Percentiles rank a stretch among this genome's conserved stretches.
These are phyloP conservation scores for Heliamphora pulchella DNA, from an alignment of 179 eudicot species.

Conservation along the genomic window DNA sequence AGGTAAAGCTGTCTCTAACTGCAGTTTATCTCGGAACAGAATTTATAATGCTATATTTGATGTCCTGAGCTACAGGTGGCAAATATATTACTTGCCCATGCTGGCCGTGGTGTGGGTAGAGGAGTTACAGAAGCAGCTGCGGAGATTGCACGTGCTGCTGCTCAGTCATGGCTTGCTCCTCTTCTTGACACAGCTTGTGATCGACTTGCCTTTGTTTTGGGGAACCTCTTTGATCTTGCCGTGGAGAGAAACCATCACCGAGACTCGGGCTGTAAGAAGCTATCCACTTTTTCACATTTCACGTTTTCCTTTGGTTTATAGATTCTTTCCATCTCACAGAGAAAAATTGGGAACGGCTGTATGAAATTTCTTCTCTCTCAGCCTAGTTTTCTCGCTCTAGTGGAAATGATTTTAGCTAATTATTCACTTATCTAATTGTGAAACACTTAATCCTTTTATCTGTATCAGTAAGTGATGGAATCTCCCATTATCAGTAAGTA, in stretches of 20 bases:
- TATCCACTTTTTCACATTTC: not conserved
- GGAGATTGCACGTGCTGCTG: constrained; percentile 98
- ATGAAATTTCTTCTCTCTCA: too few relatives aligned
- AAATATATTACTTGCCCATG: constrained; percentile 94
- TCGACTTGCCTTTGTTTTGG: constrained; percentile 79
- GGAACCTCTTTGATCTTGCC: constrained; percentile 82
- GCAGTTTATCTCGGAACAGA: not conserved
- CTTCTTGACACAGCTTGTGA: constrained; percentile 95
- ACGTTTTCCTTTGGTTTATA: not conserved
- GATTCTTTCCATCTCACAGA: too few relatives aligned
- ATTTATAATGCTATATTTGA: not conserved
- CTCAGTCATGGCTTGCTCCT: constrained; percentile 88
- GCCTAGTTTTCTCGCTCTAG: too few relatives aligned
- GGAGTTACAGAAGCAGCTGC: constrained; percentile 95
- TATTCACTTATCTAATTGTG: too few relatives aligned
- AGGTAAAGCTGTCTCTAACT: constrained; percentile 36
- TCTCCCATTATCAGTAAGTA: too few relatives aligned
- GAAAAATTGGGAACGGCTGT: too few relatives aligned
- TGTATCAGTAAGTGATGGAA: too few relatives aligned
- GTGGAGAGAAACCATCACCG: constrained; percentile 54
- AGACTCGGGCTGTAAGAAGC: constrained; percentile 55
- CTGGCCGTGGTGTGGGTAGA: constrained; percentile 87
- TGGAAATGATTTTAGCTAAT: too few relatives aligned
- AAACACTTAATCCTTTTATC: too few relatives aligned
- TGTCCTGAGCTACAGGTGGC: constrained; percentile 61